A percentile compares a stretch with the other conserved stretches of the same genome.
These are phyloP conservation scores for Suillus subalutaceus DNA, from an alignment of 768 basidiomycete species.

Conservation along the genomic window DNA sequence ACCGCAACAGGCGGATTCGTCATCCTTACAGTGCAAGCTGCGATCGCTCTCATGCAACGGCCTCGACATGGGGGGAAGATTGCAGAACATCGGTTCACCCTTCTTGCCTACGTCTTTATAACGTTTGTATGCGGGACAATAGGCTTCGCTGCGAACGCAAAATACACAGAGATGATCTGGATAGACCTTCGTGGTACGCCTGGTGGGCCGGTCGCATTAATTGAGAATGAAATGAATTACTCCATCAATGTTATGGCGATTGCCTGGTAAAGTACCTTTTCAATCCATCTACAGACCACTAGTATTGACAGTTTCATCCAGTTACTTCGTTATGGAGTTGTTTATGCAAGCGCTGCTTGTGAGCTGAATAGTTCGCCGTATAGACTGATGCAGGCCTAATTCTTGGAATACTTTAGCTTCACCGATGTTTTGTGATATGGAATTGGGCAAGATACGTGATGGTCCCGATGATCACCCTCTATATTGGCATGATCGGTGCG, in stretches of 20 bases:
- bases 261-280: slow-evolving; percentile 19
- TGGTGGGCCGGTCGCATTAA: slow-evolving; percentile 17
- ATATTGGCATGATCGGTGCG: slow-evolving; percentile 19
- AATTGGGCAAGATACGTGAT: slow-evolving; percentile 15
- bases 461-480: slow-evolving; percentile 20
- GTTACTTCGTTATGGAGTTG: slow-evolving; percentile 36
- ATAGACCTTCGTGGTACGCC: slow-evolving; percentile 30
- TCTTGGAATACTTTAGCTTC: not conserved
- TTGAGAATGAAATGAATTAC: slow-evolving; percentile 20
- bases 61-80: slow-evolving; percentile 8
- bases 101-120: slow-evolving; percentile 24
- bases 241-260: slow-evolving; percentile 26
- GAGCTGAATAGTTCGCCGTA: not conserved
- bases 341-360: slow-evolving; percentile 30
- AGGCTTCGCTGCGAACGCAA: slow-evolving; percentile 29
- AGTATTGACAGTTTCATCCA: slow-evolving; percentile 7
- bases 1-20: slow-evolving; percentile 24
- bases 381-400: not conserved
- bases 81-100: slow-evolving; percentile 7
- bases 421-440: slow-evolving; percentile 23
- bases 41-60: slow-evolving; percentile 10
- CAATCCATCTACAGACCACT: not conserved
- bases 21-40: slow-evolving; percentile 23
- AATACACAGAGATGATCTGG: slow-evolving; percentile 35
- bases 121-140: slow-evolving; percentile 33